phyloP scores from a whole-genome alignment of 371 early-diverging fungal species.

The Mucor mucedo region DNA sequence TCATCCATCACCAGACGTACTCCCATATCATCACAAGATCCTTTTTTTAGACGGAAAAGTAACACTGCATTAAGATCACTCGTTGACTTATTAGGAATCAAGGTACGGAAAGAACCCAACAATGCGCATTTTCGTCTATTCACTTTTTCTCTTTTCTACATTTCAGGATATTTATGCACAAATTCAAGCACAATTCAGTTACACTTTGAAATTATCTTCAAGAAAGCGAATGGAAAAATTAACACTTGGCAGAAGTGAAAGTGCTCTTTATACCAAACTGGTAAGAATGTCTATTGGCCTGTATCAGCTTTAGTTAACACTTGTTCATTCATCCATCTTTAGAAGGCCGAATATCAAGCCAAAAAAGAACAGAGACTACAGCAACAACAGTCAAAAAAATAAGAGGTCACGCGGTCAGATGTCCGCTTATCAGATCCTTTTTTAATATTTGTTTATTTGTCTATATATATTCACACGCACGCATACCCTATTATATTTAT shows the following conservation, averaged over 20 bases:
- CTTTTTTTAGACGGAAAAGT: conserved; percentile 56
- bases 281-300: conserved; percentile 16
- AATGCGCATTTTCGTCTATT: neutral
- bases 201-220: conserved; percentile 55
- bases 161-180: conserved; percentile 55
- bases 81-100: conserved; percentile 54
- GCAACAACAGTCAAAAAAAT: neutral
- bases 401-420: neutral
- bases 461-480: neutral
- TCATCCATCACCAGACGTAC: conserved; percentile 44
- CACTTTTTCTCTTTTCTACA: neutral
- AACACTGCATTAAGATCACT: conserved; percentile 56
- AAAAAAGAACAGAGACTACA: conserved; percentile 15
- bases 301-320: too few species aligned
- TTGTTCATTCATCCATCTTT: neutral
- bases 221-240: conserved; percentile 53
- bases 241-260: conserved; percentile 42
- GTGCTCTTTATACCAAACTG: conserved; percentile 41
- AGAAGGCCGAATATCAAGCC: conserved; percentile 33
- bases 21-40: conserved; percentile 54
- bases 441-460: conserved; percentile 1
- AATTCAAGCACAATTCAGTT: conserved; percentile 61
- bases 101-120: conserved; percentile 34
- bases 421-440: conserved; percentile 1
- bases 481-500: neutral